phyloP scores from a whole-genome alignment of 345 rosid species.

The Aquilaria yunnanensis region DNA sequence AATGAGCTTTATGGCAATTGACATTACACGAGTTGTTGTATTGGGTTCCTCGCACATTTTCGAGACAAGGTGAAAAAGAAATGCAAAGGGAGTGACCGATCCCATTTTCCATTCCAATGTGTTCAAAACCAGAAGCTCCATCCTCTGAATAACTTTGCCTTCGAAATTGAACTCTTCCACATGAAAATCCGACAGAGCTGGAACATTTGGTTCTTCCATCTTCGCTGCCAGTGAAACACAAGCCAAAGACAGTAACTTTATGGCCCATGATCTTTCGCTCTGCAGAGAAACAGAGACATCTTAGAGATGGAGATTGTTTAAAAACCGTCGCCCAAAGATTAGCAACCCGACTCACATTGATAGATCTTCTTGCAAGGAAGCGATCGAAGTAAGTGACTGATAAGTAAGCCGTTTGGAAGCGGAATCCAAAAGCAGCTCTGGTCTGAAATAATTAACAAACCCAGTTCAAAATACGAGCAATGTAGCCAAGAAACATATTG shows the following conservation, averaged over 20 bases:
- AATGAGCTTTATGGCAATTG: slow-evolving; percentile 21
- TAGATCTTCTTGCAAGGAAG: slow-evolving; percentile 32
- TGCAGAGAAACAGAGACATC: slow-evolving; percentile 6
- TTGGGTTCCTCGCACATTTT: slow-evolving; percentile 22
- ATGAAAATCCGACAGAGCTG: slow-evolving; percentile 37
- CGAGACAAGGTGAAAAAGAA: slow-evolving; percentile 30
- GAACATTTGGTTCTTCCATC: slow-evolving; percentile 47
- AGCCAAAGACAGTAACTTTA: slow-evolving; percentile 43
- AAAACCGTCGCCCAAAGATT: neutral
- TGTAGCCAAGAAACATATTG: too few relatives aligned
- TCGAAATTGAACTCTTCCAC: slow-evolving; percentile 28
- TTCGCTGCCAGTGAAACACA: slow-evolving; percentile 68
- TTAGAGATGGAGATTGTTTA: neutral
- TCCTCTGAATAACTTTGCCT: slow-evolving; percentile 39
- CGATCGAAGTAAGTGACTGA: slow-evolving; percentile 54
- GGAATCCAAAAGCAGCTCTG: slow-evolving; percentile 34
- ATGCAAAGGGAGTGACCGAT: slow-evolving; percentile 44
- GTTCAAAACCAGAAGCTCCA: slow-evolving; percentile 61
- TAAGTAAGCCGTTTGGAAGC: slow-evolving; percentile 40
- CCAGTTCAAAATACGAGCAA: neutral
- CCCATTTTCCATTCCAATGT: slow-evolving; percentile 58
- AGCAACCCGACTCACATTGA: slow-evolving; percentile 31
- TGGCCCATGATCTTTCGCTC: slow-evolving; percentile 47
- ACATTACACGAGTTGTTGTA: slow-evolving; percentile 5
- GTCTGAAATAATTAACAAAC: slow-evolving; percentile 29